Percentiles rank a stretch among this genome's conserved stretches.
Evolutionary conservation across 768 basidiomycete species (phyloP).

Genomic region (Psilocybe subaeruginosa): DNA sequence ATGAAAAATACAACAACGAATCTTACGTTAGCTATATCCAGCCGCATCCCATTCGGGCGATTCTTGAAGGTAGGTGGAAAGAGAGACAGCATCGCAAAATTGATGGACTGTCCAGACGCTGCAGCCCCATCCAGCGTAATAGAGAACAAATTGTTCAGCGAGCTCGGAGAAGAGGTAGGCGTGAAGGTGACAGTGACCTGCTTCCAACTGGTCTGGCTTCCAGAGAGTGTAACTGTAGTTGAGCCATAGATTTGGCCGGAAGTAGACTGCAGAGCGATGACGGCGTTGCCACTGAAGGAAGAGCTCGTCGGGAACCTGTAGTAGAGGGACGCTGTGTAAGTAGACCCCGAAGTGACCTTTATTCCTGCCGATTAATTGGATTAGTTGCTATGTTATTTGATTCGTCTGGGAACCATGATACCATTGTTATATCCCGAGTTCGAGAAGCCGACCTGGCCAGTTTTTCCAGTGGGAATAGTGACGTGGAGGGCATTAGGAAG

Average conservation of each 20-base stretch:
- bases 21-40: slow-evolving; percentile 56
- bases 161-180: slow-evolving; percentile 41
- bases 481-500: slow-evolving; percentile 22
- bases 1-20: not conserved
- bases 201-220: slow-evolving; percentile 51
- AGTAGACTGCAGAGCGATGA: slow-evolving; percentile 46
- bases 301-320: slow-evolving; percentile 53
- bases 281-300: slow-evolving; percentile 41
- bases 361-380: slow-evolving; percentile 41
- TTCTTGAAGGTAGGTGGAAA: slow-evolving; percentile 72
- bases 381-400: too few relatives aligned
- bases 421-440: slow-evolving; percentile 18
- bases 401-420: not conserved
- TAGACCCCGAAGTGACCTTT: slow-evolving; percentile 51
- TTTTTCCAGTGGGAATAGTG: slow-evolving; percentile 17
- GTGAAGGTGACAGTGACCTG: slow-evolving; percentile 45
- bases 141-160: slow-evolving; percentile 51
- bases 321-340: slow-evolving; percentile 62
- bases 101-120: slow-evolving; percentile 44
- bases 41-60: slow-evolving; percentile 59
- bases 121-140: slow-evolving; percentile 49
- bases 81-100: slow-evolving; percentile 63
- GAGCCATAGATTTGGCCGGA: slow-evolving; percentile 46
- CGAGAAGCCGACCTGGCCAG: slow-evolving; percentile 20
- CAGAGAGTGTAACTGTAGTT: slow-evolving; percentile 36